Evolutionary conservation across 345 rosid genomes (phyloP), one percentile per base, ranked within the genome.

Genomic region (Chamaenerion angustifolium): DNA sequence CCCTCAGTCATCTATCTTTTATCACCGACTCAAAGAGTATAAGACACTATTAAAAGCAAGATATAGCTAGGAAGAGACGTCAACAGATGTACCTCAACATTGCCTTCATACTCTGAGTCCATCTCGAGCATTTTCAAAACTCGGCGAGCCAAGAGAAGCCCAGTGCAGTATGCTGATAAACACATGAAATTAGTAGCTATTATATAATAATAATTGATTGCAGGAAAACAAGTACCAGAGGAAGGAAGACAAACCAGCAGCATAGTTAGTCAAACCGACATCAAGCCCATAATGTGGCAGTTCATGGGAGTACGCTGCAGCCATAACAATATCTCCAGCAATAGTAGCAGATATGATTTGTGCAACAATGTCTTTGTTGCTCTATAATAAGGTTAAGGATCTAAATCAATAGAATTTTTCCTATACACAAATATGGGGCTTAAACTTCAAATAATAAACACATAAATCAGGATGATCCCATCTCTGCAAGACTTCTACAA

Each of bases 81-180:
- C 42, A 4, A 11, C 47, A 9, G 11, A 27, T 12, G 12, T 68
- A 78, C 93, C 88, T 83, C 85, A 52, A 74, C 78, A 61, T 76
- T 83, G 62, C 93, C 93, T 61, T 80, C 64, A 14, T 83, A 80
- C 46, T 74, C 82, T 11, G 60, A 71, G 18, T 83, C 93, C 84
- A 83, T 75, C 57, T 80, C 80, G 51, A 77, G 88, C 66, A 1
- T 64, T 59, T 80, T 78, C 73, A 83, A 56, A 25, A 80, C 82
- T 17, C 93, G 80, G 11, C 88, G 93, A 11, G 85, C 88, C 78
- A 83, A 70, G 16, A 83, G 88, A 45, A 83, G 84, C 10, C 93
- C 93, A 48, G 88, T 80, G 66, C 93, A 83, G 57, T 83, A 83
- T 42, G 93, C 93, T 83, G 12, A 11, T 12, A 43, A 40, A 19